phyloP scores from a whole-genome alignment of 2,329 filamentous ascomycete species.

The Arthrobotrys musiformis region DNA sequence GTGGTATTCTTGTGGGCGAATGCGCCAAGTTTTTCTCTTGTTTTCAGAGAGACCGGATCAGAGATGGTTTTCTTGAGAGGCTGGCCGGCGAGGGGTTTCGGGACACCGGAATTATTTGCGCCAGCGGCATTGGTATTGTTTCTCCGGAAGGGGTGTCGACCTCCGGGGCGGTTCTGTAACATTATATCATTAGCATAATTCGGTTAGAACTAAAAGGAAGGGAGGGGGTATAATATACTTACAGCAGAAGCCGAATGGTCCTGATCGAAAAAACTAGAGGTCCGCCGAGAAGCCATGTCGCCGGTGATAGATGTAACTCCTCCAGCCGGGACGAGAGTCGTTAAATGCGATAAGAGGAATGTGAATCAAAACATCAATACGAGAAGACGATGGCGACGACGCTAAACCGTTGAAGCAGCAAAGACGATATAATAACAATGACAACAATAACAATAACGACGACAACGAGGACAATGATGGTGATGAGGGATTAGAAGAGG shows the following conservation, averaged over 20 bases:
- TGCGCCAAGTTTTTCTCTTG: constrained; percentile 31
- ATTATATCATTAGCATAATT: neutral
- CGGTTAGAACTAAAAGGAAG: neutral
- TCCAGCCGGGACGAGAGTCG: neutral
- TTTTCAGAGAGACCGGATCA: constrained; percentile 32
- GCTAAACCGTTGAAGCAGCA: neutral
- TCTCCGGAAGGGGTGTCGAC: constrained; percentile 14
- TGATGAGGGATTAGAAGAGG: neutral
- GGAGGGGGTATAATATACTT: neutral
- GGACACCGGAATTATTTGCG: constrained; percentile 36
- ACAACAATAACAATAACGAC: too few species aligned
- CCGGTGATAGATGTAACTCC: neutral
- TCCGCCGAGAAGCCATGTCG: constrained; percentile 41
- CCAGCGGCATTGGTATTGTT: constrained; percentile 44
- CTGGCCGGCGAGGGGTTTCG: constrained; percentile 52
- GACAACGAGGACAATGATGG: too few species aligned
- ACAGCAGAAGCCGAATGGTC: constrained; percentile 43
- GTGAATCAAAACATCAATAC: neutral
- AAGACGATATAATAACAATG: neutral
- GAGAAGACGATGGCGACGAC: neutral
- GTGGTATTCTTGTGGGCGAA: constrained; percentile 27
- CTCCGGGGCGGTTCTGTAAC: constrained; percentile 35
- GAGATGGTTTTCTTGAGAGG: constrained; percentile 52
- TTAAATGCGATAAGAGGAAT: neutral
- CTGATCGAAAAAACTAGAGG: constrained; percentile 46